Percentiles rank a stretch among this genome's conserved stretches.
These are phyloP conservation scores for Thalassiosira hispida DNA, from an alignment of 352 stramenopile species.

Conservation along the genomic window DNA sequence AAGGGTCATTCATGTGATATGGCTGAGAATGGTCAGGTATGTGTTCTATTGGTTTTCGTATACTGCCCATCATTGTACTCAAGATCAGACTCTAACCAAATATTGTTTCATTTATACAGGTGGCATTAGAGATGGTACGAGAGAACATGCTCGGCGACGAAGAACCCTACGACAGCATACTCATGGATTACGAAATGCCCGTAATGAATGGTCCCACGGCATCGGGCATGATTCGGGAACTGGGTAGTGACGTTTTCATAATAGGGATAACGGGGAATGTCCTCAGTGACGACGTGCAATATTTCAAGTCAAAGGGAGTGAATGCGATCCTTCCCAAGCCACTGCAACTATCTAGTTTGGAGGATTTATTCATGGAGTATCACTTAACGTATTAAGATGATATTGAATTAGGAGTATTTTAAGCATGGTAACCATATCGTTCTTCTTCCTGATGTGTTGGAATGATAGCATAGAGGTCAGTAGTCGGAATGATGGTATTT, in stretches of 20 bases:
- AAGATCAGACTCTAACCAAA: too few relatives aligned
- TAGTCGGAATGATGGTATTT: too few relatives aligned
- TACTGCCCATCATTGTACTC: too few relatives aligned
- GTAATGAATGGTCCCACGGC: conserved; percentile 69
- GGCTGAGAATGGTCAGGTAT: conserved; percentile 46
- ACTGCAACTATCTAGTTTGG: conserved; percentile 41
- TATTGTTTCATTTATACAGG: neutral
- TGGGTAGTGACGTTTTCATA: conserved; percentile 64
- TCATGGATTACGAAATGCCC: conserved; percentile 78
- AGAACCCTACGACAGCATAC: conserved; percentile 48
- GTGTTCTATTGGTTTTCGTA: too few relatives aligned
- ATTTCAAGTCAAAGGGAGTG: conserved; percentile 60
- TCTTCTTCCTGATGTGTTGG: too few relatives aligned
- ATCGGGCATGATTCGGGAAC: conserved; percentile 45
- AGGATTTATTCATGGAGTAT: conserved; percentile 34
- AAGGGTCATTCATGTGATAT: conserved; percentile 49
- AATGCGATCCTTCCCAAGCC: conserved; percentile 69
- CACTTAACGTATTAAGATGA: neutral
- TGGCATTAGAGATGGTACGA: conserved; percentile 19
- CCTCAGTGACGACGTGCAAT: conserved; percentile 59
- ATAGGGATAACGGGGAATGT: conserved; percentile 75
- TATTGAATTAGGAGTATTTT: too few relatives aligned
- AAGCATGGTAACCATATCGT: too few relatives aligned
- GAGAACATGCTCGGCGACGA: conserved; percentile 18
- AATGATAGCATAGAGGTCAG: too few relatives aligned